Base-by-base conservation (phyloP, 2,329 filamentous ascomycete genomes). In the Stenocarpella maydis region DNA sequence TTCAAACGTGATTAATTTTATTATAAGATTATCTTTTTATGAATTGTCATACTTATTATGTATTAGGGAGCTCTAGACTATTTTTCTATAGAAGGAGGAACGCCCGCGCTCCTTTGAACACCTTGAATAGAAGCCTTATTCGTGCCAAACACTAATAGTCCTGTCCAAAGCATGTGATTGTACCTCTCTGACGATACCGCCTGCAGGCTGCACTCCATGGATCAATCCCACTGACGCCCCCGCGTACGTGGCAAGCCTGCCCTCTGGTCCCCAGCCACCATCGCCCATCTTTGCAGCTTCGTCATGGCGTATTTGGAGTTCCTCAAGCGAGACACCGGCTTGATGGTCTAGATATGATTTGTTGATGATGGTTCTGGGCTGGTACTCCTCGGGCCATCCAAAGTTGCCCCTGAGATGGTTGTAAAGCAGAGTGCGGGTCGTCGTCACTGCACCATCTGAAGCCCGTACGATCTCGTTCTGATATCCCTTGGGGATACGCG, bases 221-320 rank as follows among this genome's bases (percentile, higher is more conserved):
- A 86, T 78, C 34, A 86, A 73, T 0, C 85, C 84, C 24, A 86
- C 75, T 0, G 78, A 79, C 0, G 83, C 80, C 0, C 84, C 83
- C 0, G 83, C 84, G 73, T 86, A 86, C 1, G 84, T 86, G 5
- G 83, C 83, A n/a, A 84, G 73, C 67, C 84, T 78, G 0, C 84
- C 84, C 9, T 82, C 76, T 0, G 80, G 81, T 0, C 84, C 84
- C 83, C 84, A 86, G 2, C 81, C 84, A 9, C 72, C 72, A 67
- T 85, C 83, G 0, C 82, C 84, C 8, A 75, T 54, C 70, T 79
- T 78, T 2, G 76, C 69, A 8, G 80, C 78, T 61, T 81, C 77
- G 55, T 84, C 82, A 67, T 86, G 82, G 0, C 75, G 75, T 28
- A 65, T 74, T 74, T 84, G 82, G 3, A 86, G 72, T 67, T 84